These are phyloP conservation scores for Sporothrix protearum DNA, from an alignment of 2,329 filamentous ascomycete species.

Conservation along the genomic window DNA sequence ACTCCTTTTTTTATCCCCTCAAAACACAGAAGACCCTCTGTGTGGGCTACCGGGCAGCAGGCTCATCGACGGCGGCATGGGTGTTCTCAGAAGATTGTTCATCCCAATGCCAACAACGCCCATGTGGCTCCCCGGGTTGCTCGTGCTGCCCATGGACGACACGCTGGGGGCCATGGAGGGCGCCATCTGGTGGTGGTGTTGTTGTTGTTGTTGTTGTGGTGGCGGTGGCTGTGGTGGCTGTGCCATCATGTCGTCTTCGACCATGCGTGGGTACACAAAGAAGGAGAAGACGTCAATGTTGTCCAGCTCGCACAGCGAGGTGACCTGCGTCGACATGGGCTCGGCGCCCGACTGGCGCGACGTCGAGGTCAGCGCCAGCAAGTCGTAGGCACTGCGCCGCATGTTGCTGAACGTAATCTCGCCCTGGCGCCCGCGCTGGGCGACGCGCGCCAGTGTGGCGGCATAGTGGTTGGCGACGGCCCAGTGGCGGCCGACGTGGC, in stretches of 20 bases:
- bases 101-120: not conserved
- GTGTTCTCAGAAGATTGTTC: not conserved
- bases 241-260: not conserved
- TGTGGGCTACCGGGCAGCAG: slow-evolving; percentile 10
- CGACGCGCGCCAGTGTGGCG: slow-evolving; percentile 71
- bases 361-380: slow-evolving; percentile 81
- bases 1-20: not conserved
- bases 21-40: slow-evolving; percentile 6
- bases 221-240: not conserved
- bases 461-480: slow-evolving; percentile 81
- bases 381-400: slow-evolving; percentile 77
- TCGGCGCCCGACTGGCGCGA: slow-evolving; percentile 60
- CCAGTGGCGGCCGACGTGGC: slow-evolving; percentile 79
- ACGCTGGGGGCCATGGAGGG: not conserved
- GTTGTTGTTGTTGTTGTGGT: no score
- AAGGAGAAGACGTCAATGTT: slow-evolving; percentile 91
- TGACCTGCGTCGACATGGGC: slow-evolving; percentile 61
- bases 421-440: slow-evolving; percentile 78
- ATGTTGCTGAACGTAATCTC: slow-evolving; percentile 86
- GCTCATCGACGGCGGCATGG: slow-evolving; percentile 10
- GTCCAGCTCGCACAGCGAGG: slow-evolving; percentile 76
- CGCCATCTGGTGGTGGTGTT: not conserved
- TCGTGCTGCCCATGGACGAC: not conserved
- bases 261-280: slow-evolving; percentile 72
- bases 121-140: not conserved